Evolutionary conservation across 768 basidiomycete species (phyloP).

Genomic region (Suillus subalutaceus): DNA sequence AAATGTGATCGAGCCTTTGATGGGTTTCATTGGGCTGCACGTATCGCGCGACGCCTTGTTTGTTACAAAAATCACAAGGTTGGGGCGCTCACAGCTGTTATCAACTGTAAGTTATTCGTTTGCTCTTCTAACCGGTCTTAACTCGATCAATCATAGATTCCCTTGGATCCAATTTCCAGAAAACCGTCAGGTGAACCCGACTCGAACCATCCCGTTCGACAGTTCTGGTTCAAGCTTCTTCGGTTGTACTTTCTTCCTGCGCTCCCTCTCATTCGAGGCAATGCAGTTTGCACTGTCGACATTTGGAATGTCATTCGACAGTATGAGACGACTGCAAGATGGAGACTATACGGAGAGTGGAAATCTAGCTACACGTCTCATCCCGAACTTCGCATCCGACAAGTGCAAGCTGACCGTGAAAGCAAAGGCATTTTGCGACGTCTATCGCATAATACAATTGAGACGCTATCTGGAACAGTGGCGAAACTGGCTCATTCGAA

Average conservation of each 20-base stretch:
- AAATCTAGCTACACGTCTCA: conserved; percentile 73
- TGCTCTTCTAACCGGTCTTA: conserved; percentile 2
- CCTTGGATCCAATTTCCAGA: conserved; percentile 63
- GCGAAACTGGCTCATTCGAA: conserved; percentile 95
- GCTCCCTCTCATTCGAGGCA: conserved; percentile 80
- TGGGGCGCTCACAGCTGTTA: conserved; percentile 69
- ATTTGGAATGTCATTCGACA: conserved; percentile 88
- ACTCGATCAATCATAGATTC: conserved; percentile 36
- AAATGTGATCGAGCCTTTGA: conserved; percentile 75
- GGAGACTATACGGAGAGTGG: conserved; percentile 97
- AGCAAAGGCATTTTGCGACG: conserved; percentile 89
- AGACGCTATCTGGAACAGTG: conserved; percentile 82
- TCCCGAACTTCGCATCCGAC: conserved; percentile 77
- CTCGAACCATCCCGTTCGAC: conserved; percentile 59
- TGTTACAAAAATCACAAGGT: conserved; percentile 76
- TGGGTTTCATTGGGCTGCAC: conserved; percentile 81
- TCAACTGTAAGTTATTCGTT: conserved; percentile 47
- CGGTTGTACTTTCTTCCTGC: conserved; percentile 86
- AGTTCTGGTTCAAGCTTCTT: conserved; percentile 84
- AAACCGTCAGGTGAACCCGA: conserved; percentile 57
- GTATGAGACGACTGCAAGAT: conserved; percentile 79
- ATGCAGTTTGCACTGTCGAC: conserved; percentile 88
- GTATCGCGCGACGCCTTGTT: conserved; percentile 78
- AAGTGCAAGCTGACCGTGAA: conserved; percentile 84
- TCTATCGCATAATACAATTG: conserved; percentile 81